Base-by-base conservation (phyloP, 257 asterid genomes). In the Haberlea rhodopensis region DNA sequence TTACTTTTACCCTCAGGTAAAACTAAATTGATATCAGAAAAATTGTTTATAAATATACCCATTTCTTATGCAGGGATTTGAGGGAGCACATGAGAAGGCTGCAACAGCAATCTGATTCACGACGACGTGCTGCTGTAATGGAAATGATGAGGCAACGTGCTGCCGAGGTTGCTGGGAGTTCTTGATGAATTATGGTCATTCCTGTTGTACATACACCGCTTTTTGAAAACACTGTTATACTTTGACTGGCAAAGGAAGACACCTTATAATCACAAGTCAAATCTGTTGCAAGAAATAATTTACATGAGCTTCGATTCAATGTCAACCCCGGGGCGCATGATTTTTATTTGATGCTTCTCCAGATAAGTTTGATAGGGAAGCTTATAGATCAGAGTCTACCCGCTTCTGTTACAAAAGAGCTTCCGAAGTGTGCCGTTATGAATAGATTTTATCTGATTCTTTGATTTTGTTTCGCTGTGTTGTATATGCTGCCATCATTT, bases 71-170 rank as follows among this genome's bases (percentile, higher is more conserved):
- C 87, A 84, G 91, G 64, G 88, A 84, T 72, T 76, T 82, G 76
- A 84, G 74, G 65, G 88, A 77, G 68, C 84, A 82, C 57, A 63
- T 77, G 76, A 82, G 82, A 79, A 75, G 88, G 83, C 71, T 77
- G 65, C 91, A 84, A 55, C 91, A 84, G 74, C 91, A 84, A 63
- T 79, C 91, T 6, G 87, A 84, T 67, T 81, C 91, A 56, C 72
- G 91, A 31, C 57, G 91, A 71, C 70, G 91, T 71, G 88, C 88
- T 49, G 88, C 91, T 23, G 91, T 84, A 5, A 82, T 65, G 79
- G 91, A 84, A 66, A 84, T 84, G 91, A 84, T 84, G 69, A 70
- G 74, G 58, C 74, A 70, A 29, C 73, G 73, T 18, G 68, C 73
- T 60, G 69, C 64, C 5, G 74, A 70, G 46, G 69, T 53, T 52